Evolutionary conservation across 2,329 filamentous ascomycete species (phyloP), one percentile per base, ranked within the genome.

Genomic region (Colletotrichum phormii): DNA sequence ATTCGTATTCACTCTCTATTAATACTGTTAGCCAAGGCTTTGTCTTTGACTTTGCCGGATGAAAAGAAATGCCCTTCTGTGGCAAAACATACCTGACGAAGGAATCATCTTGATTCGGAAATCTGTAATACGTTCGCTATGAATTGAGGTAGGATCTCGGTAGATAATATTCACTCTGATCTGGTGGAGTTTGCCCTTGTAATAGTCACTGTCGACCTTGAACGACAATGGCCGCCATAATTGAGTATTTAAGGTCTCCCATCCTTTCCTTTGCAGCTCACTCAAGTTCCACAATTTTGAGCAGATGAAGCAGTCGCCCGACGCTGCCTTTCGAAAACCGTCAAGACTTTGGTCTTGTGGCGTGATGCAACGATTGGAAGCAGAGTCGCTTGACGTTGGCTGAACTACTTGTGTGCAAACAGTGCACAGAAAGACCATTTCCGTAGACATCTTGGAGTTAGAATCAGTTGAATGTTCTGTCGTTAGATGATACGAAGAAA

Each of bases 91-190:
- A 49, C 42, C 18, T n/a, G 42, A 49, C 9, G 42, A 49, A 2
- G 42, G 18, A 5, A 49, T 22, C 18, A 49, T 0, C 42, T 7
- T 49, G 1, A 22, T 4, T 49, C 18, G 18, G 9, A 11, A n/a
- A 0, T 11, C 18, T 49, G 18, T 49, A 9, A 0, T 5, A 1
- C 1, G 8, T 11, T 49, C 42, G 1, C 42, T 11, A 0, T 22
- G 42, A 8, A 1, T 49, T 1, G 8, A 7, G 15, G 42, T 49
- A 8, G 42, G 42, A 0, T 49, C 42, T 22, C 42, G 42, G 1
- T 11, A 49, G 0, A 49, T 0, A 8, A 49, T 0, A 0, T 4
- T 49, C 42, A 49, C 42, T 22, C 42, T 22, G 42, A 49, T 49
- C 18, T 49, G 42, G 18, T 49, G 18, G 18, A 49, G 42, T n/a